phyloP scores from a whole-genome alignment of 345 rosid genomes.

The Camelina laxa region DNA sequence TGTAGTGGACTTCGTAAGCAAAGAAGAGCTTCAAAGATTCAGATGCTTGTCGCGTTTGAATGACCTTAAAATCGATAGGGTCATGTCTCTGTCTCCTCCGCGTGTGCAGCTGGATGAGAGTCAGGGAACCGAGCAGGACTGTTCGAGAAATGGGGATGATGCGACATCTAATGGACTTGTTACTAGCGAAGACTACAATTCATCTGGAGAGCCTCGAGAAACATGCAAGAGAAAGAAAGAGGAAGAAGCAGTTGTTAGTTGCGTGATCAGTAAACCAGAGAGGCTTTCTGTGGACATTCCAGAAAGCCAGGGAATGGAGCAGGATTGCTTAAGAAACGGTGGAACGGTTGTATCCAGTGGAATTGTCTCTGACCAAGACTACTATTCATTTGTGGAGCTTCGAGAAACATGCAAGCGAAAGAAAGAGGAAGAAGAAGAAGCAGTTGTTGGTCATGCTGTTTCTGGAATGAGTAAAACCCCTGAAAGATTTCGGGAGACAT shows the following conservation, averaged over 20 bases:
- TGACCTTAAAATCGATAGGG: slow-evolving; percentile 51
- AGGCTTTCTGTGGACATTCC: not conserved
- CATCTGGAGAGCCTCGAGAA: slow-evolving; percentile 32
- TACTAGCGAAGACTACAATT: slow-evolving; percentile 25
- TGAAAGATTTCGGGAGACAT: slow-evolving; percentile 39
- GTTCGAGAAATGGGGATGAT: slow-evolving; percentile 23
- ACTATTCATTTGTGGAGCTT: slow-evolving; percentile 26
- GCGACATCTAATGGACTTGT: slow-evolving; percentile 13
- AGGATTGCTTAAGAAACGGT: slow-evolving; percentile 27
- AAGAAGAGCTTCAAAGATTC: slow-evolving; percentile 52
- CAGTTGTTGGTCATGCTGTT: slow-evolving; percentile 9
- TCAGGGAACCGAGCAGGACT: slow-evolving; percentile 26
- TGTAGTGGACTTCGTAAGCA: slow-evolving; percentile 35
- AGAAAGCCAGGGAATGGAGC: slow-evolving; percentile 12
- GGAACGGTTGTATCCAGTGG: slow-evolving; percentile 18
- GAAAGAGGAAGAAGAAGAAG: slow-evolving; percentile 28
- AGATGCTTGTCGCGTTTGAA: slow-evolving; percentile 52
- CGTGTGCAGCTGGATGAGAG: slow-evolving; percentile 35
- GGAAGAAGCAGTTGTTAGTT: slow-evolving; percentile 27
- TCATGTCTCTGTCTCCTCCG: slow-evolving; percentile 45
- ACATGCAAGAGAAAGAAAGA: slow-evolving; percentile 31
- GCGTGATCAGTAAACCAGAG: slow-evolving; percentile 26
- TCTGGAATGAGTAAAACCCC: slow-evolving; percentile 37
- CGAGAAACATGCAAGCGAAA: slow-evolving; percentile 35
- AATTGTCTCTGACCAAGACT: slow-evolving; percentile 28